Evolutionary conservation across 441 rosid genomes (phyloP).

Genomic region (California macrophylla): DNA sequence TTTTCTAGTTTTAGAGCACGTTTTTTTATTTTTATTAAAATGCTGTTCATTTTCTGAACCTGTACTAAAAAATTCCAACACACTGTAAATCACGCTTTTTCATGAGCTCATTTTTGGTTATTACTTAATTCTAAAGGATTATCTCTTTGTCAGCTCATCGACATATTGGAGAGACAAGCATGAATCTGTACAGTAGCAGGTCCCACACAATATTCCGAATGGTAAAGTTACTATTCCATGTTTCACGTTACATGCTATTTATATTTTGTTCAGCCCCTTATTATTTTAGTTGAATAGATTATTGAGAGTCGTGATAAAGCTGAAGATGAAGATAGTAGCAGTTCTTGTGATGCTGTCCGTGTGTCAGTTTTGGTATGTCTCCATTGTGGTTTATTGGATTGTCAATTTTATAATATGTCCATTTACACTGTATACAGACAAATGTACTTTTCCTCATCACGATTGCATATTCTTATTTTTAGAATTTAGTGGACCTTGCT

Average conservation of each 20-base stretch:
- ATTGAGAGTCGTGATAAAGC: slow-evolving; percentile 86
- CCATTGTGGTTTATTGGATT: slow-evolving; percentile 3
- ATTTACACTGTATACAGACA: neutral
- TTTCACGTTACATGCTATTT: neutral
- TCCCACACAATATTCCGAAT: slow-evolving; percentile 96
- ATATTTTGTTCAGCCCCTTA: slow-evolving; percentile 13
- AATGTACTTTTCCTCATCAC: neutral
- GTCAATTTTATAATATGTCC: neutral
- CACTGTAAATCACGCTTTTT: neutral
- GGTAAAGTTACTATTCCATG: slow-evolving; percentile 36
- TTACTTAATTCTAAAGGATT: neutral
- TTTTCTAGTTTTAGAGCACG: neutral
- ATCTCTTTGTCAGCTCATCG: slow-evolving; percentile 69
- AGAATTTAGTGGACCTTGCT: slow-evolving; percentile 97
- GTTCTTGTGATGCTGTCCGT: slow-evolving; percentile 87
- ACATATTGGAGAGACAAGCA: slow-evolving; percentile 92
- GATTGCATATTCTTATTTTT: slow-evolving; percentile 10
- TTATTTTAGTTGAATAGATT: slow-evolving; percentile 38
- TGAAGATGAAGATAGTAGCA: slow-evolving; percentile 47
- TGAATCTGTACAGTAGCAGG: slow-evolving; percentile 82
- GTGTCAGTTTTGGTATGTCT: slow-evolving; percentile 82
- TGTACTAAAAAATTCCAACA: neutral
- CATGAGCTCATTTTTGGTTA: neutral
- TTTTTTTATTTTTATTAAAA: neutral
- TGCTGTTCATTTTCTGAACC: neutral